Evolutionary conservation across 1,139 yeast genomes (phyloP).

Genomic region (Blastobotrys serpentis): DNA sequence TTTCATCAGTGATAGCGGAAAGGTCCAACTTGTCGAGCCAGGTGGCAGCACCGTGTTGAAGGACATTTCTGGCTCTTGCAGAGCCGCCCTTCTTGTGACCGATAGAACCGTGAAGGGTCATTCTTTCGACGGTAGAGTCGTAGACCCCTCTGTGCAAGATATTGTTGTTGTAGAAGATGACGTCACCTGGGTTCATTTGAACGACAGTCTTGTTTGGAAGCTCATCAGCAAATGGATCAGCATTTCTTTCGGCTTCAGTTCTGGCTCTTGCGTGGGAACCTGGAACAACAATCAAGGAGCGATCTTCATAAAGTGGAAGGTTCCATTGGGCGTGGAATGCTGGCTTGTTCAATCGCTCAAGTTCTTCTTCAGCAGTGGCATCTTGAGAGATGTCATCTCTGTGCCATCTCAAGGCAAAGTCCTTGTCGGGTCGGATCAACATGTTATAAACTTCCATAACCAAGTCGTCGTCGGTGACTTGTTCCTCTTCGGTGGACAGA

Average conservation of each 20-base stretch:
- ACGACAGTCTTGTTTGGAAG: conserved; percentile 48
- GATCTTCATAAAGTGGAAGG: conserved; percentile 51
- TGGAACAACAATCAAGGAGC: conserved; percentile 53
- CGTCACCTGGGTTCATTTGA: conserved; percentile 52
- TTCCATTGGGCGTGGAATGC: conserved; percentile 57
- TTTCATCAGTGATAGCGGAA: conserved; percentile 11
- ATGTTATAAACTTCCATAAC: conserved; percentile 56
- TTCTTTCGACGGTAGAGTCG: conserved; percentile 43
- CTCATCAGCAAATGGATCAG: conserved; percentile 33
- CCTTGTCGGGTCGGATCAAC: conserved; percentile 57
- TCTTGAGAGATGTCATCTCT: conserved; percentile 55
- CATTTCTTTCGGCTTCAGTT: conserved; percentile 48
- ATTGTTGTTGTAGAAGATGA: conserved; percentile 54
- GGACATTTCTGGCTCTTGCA: conserved; percentile 51
- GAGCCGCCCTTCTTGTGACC: conserved; percentile 49
- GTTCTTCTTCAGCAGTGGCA: conserved; percentile 49
- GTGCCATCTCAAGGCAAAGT: conserved; percentile 59
- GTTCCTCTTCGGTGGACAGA: conserved; percentile 42
- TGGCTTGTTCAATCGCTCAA: conserved; percentile 44
- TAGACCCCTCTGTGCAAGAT: conserved; percentile 55
- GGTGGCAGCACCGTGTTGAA: conserved; percentile 55
- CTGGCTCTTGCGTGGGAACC: conserved; percentile 51
- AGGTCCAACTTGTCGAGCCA: conserved; percentile 38
- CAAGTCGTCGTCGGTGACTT: conserved; percentile 34
- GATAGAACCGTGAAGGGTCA: conserved; percentile 55